Conservation (phyloP, 441 rosid genomes). For the Adansonia rubrostipa region DNA sequence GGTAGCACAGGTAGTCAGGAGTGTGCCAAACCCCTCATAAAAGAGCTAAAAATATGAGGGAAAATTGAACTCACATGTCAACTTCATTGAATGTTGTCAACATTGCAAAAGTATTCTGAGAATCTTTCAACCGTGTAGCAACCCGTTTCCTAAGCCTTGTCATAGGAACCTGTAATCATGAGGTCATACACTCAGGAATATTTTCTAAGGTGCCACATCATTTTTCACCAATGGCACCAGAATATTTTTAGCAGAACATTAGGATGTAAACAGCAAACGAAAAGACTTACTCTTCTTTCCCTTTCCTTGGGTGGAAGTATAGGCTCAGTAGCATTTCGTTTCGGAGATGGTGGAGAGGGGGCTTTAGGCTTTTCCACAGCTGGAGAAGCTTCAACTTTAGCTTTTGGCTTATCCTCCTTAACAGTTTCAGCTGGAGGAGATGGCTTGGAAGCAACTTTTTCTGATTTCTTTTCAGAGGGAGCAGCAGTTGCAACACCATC, state of each 20-base stretch:
- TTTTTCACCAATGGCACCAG: not conserved
- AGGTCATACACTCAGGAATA: slow-evolving; percentile 28
- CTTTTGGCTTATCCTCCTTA: slow-evolving; percentile 50
- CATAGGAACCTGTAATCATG: slow-evolving; percentile 84
- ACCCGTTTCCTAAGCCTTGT: slow-evolving; percentile 95
- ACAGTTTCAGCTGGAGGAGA: slow-evolving; percentile 59
- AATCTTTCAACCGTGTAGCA: slow-evolving; percentile 85
- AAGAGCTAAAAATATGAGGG: slow-evolving; percentile 4
- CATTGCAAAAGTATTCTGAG: slow-evolving; percentile 94
- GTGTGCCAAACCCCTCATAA: not conserved
- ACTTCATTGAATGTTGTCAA: slow-evolving; percentile 97
- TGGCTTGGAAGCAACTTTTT: slow-evolving; percentile 60
- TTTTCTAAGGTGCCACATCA: slow-evolving; percentile 12
- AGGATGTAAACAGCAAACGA: slow-evolving; percentile 19
- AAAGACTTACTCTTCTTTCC: slow-evolving; percentile 84
- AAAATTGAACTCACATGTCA: slow-evolving; percentile 73
- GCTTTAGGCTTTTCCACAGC: slow-evolving; percentile 66
- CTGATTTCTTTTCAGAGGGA: slow-evolving; percentile 65
- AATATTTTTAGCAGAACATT: too few species aligned
- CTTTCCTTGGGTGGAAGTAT: slow-evolving; percentile 97
- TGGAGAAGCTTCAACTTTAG: slow-evolving; percentile 66
- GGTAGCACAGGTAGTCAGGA: not conserved
- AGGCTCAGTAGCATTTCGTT: slow-evolving; percentile 76
- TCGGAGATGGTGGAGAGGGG: slow-evolving; percentile 58
- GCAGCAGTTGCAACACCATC: slow-evolving; percentile 79